Conservation (phyloP, 495 filamentous ascomycete species). For the Thermothielavioides terrestris region DNA sequence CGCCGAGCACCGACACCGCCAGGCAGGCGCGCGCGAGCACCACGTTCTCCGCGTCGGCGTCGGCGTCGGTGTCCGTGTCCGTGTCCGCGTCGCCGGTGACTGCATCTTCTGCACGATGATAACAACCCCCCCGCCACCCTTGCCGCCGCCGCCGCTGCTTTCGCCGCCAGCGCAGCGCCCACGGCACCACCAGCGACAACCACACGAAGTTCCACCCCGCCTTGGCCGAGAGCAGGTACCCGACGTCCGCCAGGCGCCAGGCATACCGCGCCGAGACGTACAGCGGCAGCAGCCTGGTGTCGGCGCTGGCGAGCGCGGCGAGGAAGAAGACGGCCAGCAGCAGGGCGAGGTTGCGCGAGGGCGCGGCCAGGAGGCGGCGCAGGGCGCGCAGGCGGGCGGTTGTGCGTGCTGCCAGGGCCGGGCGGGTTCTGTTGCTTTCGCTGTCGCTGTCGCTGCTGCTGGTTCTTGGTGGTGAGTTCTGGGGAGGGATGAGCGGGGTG, state of each 20-base stretch:
- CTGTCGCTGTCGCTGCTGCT: background rate
- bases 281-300: conserved; percentile 38
- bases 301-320: conserved; percentile 38
- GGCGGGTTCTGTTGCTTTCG: conserved; percentile 2
- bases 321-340: conserved; percentile 34
- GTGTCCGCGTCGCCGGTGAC: background rate
- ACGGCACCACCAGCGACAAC: conserved; percentile 30
- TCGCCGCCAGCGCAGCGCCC: conserved; percentile 17
- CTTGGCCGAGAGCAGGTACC: conserved; percentile 38
- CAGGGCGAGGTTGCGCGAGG: conserved; percentile 25
- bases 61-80: background rate
- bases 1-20: conserved; percentile 32
- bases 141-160: background rate
- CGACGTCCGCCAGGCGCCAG: conserved; percentile 34
- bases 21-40: conserved; percentile 27
- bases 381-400: conserved; percentile 23
- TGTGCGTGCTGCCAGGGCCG: too few species aligned
- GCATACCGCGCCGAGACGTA: conserved; percentile 37
- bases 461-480: background rate
- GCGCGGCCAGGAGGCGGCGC: conserved; percentile 5
- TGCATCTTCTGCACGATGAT: background rate
- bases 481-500: conserved; percentile 2
- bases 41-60: conserved; percentile 22
- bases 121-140: background rate
- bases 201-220: conserved; percentile 37